Evolutionary conservation across 441 rosid genomes (phyloP).

Genomic region (Gossypium gossypioides): DNA sequence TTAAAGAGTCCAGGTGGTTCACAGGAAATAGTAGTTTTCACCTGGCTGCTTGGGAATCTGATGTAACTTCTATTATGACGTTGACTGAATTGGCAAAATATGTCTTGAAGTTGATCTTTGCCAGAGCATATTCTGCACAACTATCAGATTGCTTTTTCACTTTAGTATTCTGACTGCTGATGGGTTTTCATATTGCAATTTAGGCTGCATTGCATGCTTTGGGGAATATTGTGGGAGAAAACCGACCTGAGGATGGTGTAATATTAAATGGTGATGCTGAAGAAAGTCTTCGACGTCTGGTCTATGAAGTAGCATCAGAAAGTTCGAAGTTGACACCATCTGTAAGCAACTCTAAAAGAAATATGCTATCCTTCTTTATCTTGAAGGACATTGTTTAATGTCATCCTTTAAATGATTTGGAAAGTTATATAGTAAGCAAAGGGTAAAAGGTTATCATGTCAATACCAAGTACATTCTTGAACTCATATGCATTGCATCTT

Average conservation of each 20-base stretch:
- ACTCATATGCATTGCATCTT: background rate
- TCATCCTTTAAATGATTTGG: background rate
- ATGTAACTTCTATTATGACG: background rate
- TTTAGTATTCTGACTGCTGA: background rate
- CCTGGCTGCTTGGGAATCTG: background rate
- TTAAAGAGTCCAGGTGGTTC: background rate
- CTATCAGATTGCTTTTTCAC: background rate
- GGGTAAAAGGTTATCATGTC: background rate
- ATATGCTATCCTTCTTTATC: background rate
- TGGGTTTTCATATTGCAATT: conserved; percentile 20
- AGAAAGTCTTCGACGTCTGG: conserved; percentile 53
- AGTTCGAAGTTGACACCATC: conserved; percentile 74
- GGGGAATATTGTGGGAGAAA: conserved; percentile 66
- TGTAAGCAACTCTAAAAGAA: conserved; percentile 27
- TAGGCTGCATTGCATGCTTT: conserved; percentile 83
- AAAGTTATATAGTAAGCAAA: background rate
- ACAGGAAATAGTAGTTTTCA: background rate
- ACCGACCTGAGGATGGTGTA: conserved; percentile 36
- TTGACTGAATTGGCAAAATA: background rate
- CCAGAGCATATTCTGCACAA: background rate
- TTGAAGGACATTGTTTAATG: background rate
- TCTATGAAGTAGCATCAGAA: conserved; percentile 67
- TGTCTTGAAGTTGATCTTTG: background rate
- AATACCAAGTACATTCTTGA: background rate
- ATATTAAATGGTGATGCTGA: conserved; percentile 53